These are phyloP conservation scores for Colletotrichum gigasporum DNA, from an alignment of 2,329 filamentous ascomycete species.

Conservation along the genomic window DNA sequence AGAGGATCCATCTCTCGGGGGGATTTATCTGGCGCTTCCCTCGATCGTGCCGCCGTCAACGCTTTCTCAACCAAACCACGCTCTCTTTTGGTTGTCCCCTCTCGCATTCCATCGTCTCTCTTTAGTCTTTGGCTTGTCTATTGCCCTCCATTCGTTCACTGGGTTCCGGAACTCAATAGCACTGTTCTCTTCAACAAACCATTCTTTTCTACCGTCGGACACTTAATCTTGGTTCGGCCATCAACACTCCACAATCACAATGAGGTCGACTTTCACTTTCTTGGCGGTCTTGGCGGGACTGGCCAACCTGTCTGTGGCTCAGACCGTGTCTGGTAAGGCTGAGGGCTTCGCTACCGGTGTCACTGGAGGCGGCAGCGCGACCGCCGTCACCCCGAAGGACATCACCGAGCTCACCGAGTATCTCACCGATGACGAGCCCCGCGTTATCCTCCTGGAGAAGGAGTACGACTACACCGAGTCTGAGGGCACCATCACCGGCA, in stretches of 20 bases:
- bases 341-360: conserved; percentile 48
- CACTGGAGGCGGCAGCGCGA: conserved; percentile 60
- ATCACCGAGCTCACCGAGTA: conserved; percentile 51
- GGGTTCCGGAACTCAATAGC: conserved; percentile 17
- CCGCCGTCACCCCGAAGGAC: conserved; percentile 51
- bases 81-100: background rate
- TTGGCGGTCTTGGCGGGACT: conserved; percentile 24
- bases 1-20: background rate
- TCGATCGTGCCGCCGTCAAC: background rate
- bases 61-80: background rate
- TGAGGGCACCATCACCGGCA: conserved; percentile 36
- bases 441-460: conserved; percentile 38
- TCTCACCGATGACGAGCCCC: conserved; percentile 34
- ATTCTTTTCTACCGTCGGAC: background rate
- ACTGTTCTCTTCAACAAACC: background rate
- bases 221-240: background rate
- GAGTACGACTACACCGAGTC: conserved; percentile 39
- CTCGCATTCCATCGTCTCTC: background rate
- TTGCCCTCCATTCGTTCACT: background rate
- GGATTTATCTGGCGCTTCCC: background rate
- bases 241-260: conserved; percentile 10
- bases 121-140: background rate
- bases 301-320: conserved; percentile 8
- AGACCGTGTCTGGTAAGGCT: conserved; percentile 37
- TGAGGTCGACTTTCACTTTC: conserved; percentile 18